These are phyloP conservation scores for Cystobasidium onofrii DNA, from an alignment of 768 basidiomycete species.

Conservation along the genomic window DNA sequence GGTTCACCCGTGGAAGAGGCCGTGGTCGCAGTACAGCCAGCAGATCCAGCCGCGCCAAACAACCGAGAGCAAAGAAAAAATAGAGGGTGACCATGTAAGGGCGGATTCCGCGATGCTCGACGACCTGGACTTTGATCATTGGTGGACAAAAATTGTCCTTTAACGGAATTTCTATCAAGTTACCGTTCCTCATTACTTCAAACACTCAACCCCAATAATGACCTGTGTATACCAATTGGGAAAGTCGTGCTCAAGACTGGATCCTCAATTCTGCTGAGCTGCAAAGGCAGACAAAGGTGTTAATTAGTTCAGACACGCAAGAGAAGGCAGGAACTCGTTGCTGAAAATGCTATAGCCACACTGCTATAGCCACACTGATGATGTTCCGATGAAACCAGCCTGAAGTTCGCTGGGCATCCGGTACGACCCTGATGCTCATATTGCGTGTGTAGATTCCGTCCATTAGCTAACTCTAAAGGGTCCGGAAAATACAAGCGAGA, in stretches of 20 bases:
- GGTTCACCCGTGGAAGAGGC: background rate
- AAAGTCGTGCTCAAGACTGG: too few species aligned
- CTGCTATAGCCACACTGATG: background rate
- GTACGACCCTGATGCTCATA: conserved; percentile 6
- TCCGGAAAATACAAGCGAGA: too few species aligned
- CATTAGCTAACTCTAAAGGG: too few species aligned
- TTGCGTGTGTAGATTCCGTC: background rate
- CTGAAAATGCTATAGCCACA: too few species aligned
- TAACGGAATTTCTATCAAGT: too few species aligned
- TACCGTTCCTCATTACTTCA: too few species aligned
- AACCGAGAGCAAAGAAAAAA: background rate
- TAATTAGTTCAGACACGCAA: background rate
- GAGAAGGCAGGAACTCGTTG: background rate
- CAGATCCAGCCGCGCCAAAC: background rate
- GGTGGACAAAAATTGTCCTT: too few species aligned
- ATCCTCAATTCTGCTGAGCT: too few species aligned
- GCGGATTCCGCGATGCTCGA: too few species aligned
- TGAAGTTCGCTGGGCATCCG: background rate
- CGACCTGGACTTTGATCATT: too few species aligned
- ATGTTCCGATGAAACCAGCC: background rate
- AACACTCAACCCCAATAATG: too few species aligned
- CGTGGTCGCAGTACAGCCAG: background rate
- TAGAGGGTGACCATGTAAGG: background rate
- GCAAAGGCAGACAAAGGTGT: background rate
- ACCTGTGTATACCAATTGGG: too few species aligned